A percentile compares a stretch with the other conserved stretches of the same genome.
Conservation (phyloP, 1,284 basidiomycete species). For the Cutaneotrichosporon mucoides region DNA sequence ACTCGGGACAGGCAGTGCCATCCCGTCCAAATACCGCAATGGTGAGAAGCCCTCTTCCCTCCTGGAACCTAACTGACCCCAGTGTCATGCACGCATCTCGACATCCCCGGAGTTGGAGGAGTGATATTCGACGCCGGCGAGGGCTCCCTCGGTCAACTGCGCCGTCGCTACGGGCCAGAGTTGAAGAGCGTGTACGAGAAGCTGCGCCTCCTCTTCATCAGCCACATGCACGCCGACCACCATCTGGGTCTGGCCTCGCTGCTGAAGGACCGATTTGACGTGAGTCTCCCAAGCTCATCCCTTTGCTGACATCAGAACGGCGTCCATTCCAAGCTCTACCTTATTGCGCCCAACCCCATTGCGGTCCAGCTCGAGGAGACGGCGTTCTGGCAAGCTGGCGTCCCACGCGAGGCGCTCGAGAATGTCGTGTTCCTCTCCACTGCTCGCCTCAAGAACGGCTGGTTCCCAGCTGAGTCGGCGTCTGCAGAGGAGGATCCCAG, state of each 20-base stretch:
- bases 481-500: not conserved
- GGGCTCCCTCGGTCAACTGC: conserved; percentile 84
- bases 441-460: conserved; percentile 17
- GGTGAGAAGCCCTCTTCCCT: not conserved
- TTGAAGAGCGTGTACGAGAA: conserved; percentile 58
- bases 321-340: conserved; percentile 54
- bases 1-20: conserved; percentile 82
- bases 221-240: conserved; percentile 90
- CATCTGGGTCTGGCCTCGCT: conserved; percentile 77
- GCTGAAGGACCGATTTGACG: conserved; percentile 66
- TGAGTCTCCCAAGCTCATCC: conserved; percentile 47
- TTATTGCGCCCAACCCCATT: conserved; percentile 56
- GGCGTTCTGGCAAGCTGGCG: conserved; percentile 30
- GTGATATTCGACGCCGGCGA: conserved; percentile 88
- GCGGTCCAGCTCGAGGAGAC: conserved; percentile 50
- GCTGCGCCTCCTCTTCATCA: conserved; percentile 76
- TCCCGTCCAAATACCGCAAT: conserved; percentile 79
- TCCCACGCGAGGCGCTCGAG: conserved; percentile 29
- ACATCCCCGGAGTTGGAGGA: conserved; percentile 63
- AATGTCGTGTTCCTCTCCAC: conserved; percentile 40
- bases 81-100: conserved; percentile 70
- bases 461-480: too few species aligned
- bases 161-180: conserved; percentile 68
- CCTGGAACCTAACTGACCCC: not conserved
- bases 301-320: conserved; percentile 22